These are phyloP conservation scores for Lycium barbarum DNA, from an alignment of 257 asterid genomes.

Conservation along the genomic window DNA sequence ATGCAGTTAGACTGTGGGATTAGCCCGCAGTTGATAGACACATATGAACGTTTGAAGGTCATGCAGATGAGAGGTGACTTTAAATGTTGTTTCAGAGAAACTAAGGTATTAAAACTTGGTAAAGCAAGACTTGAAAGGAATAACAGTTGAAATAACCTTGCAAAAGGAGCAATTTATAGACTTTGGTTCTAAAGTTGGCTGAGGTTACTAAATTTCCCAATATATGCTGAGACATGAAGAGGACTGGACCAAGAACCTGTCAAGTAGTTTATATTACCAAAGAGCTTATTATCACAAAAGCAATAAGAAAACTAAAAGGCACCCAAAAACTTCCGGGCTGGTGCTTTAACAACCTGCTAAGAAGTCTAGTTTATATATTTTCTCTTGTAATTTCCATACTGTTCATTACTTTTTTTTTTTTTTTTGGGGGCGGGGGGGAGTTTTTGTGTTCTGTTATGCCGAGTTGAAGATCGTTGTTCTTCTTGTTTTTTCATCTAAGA, in stretches of 20 bases:
- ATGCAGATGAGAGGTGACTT: neutral
- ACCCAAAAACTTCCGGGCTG: neutral
- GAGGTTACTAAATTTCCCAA: neutral
- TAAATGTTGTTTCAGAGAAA: slow-evolving; percentile 9
- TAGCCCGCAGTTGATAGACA: neutral
- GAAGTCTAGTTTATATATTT: neutral
- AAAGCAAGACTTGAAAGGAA: neutral
- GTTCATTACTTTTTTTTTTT: neutral
- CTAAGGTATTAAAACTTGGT: neutral
- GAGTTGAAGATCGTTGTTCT: neutral
- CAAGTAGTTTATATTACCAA: neutral
- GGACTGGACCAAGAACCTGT: neutral
- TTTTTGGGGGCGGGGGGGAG: neutral
- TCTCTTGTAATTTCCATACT: neutral
- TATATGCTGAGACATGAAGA: neutral
- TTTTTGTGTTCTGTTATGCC: neutral
- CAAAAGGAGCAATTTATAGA: neutral
- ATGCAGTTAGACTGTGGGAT: neutral
- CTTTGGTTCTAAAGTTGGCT: neutral
- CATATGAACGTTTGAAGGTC: neutral
- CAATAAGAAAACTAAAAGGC: neutral
- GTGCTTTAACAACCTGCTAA: neutral
- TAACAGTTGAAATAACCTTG: neutral
- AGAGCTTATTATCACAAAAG: neutral
- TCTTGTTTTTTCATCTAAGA: neutral